Conservation (phyloP, 73 alveolate genomes). For the Symbiodinium natans region DNA sequence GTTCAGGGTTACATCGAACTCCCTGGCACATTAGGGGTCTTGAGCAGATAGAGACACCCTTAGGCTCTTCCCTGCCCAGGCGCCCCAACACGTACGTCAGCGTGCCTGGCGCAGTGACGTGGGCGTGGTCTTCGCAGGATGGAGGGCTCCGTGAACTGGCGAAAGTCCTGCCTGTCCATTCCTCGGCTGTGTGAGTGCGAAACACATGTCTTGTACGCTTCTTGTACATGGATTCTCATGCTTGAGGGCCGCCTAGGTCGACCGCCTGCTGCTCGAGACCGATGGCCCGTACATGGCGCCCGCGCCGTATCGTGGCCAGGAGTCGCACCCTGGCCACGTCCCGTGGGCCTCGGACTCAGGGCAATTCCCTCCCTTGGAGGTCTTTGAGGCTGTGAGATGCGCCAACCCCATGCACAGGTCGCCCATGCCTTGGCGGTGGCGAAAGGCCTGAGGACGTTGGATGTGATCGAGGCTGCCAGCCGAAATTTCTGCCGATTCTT, state of each 20-base stretch:
- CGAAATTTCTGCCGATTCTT: neutral
- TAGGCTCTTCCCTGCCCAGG: too few species aligned
- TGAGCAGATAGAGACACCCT: too few species aligned
- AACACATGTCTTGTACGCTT: too few species aligned
- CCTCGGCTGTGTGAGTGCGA: too few species aligned
- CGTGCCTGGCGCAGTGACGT: neutral
- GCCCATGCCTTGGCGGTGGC: neutral
- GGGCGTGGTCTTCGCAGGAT: neutral
- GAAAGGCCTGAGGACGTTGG: neutral
- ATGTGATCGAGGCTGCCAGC: slow-evolving; percentile 6
- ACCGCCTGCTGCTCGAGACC: slow-evolving; percentile 24
- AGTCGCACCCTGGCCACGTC: slow-evolving; percentile 15
- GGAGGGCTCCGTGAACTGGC: neutral
- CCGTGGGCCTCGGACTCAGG: neutral
- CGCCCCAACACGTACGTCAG: neutral
- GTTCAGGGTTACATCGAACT: too few species aligned
- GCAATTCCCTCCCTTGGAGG: too few species aligned
- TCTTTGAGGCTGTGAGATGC: too few species aligned
- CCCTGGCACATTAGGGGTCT: too few species aligned
- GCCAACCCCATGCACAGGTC: neutral
- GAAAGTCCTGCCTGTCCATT: neutral
- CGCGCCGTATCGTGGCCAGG: slow-evolving; percentile 8
- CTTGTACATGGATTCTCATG: too few species aligned
- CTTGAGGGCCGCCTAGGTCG: too few species aligned
- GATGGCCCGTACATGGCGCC: slow-evolving; percentile 44